These are phyloP conservation scores for Nicotiana attenuata DNA, from an alignment of 257 asterid species.

Conservation along the genomic window DNA sequence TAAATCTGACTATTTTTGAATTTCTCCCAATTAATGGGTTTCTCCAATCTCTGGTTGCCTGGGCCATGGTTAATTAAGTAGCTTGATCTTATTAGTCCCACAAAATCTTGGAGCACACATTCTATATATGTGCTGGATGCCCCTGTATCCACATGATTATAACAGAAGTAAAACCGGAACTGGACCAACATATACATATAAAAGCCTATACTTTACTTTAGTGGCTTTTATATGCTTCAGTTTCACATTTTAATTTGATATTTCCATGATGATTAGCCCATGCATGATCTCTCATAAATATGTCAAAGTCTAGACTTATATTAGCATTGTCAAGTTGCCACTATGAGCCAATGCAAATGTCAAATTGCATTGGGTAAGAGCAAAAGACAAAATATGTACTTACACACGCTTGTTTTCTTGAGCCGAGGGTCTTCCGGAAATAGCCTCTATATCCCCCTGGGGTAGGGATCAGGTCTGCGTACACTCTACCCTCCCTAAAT, in stretches of 20 bases:
- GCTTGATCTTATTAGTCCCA: neutral
- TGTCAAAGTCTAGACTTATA: neutral
- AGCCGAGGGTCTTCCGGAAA: too few relatives aligned
- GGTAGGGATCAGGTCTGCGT: too few relatives aligned
- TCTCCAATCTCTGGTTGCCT: neutral
- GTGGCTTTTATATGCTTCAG: neutral
- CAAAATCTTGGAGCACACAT: neutral
- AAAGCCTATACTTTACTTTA: neutral
- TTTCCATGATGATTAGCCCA: neutral
- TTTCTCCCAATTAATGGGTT: neutral
- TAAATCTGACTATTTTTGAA: too few relatives aligned
- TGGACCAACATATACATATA: neutral
- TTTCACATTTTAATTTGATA: neutral
- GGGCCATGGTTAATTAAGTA: neutral
- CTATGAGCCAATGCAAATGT: too few relatives aligned
- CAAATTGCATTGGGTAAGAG: too few relatives aligned
- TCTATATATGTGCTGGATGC: neutral
- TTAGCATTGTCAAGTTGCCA: too few relatives aligned
- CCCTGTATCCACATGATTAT: neutral
- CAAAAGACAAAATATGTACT: too few relatives aligned
- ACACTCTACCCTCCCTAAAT: too few relatives aligned
- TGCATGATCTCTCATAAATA: neutral
- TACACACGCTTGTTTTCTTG: too few relatives aligned
- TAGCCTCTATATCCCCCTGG: too few relatives aligned
- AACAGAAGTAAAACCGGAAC: neutral